phyloP scores from a whole-genome alignment of 163 green algal species.

The Chlamydomonas reinhardtii region DNA sequence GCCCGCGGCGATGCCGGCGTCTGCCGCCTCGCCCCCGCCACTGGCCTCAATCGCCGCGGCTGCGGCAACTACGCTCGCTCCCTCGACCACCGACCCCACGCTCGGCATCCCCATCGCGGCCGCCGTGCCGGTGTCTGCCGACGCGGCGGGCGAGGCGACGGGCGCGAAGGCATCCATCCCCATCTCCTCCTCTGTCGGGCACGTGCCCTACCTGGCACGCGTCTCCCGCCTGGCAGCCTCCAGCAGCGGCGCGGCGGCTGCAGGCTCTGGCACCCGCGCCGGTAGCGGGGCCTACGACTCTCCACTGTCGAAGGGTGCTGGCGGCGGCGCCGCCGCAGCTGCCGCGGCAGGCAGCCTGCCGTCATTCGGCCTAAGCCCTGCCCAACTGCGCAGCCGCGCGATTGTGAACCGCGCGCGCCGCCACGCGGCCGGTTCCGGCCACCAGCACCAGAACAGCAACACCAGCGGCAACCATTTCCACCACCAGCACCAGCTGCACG shows the following conservation, averaged over 20 bases:
- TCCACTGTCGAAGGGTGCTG: neutral
- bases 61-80: neutral
- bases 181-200: conserved; percentile 15
- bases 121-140: neutral
- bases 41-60: neutral
- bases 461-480: no score
- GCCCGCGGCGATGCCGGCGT: neutral
- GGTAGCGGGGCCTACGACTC: neutral
- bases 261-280: no score
- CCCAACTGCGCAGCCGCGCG: neutral
- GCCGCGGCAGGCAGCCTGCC: neutral
- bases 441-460: no score
- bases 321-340: neutral
- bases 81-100: no score
- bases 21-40: neutral
- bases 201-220: conserved; percentile 9
- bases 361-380: no score
- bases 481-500: no score
- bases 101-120: neutral
- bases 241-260: neutral
- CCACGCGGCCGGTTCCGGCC: neutral
- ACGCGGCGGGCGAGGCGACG: neutral
- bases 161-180: neutral
- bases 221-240: neutral
- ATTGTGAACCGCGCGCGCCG: conserved; percentile 33